phyloP scores from a whole-genome alignment of 2,329 filamentous ascomycete genomes.

The Coleophoma crateriformis region DNA sequence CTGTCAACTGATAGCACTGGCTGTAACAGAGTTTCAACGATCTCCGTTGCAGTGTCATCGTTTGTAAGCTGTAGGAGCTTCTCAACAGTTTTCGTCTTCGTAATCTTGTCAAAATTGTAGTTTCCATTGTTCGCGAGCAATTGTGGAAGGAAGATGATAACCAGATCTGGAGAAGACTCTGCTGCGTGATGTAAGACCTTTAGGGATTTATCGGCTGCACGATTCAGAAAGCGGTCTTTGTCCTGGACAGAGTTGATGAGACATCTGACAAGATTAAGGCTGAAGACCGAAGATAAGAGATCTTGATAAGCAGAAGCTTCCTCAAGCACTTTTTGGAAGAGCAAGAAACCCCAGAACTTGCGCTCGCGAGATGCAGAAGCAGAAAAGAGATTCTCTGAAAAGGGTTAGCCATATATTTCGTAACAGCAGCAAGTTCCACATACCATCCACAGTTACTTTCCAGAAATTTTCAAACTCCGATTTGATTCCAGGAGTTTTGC shows the following conservation, averaged over 20 bases:
- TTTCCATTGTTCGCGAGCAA: constrained; percentile 66
- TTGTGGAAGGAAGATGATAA: constrained; percentile 55
- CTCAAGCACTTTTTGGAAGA: constrained; percentile 72
- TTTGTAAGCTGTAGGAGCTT: constrained; percentile 31
- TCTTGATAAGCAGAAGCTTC: constrained; percentile 40
- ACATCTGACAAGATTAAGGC: constrained; percentile 75
- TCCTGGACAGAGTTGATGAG: constrained; percentile 78
- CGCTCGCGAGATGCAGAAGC: constrained; percentile 77
- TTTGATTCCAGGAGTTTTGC: constrained; percentile 21
- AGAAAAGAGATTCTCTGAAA: constrained; percentile 73
- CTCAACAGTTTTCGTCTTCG: constrained; percentile 80
- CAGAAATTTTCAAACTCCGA: constrained; percentile 70
- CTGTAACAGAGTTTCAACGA: constrained; percentile 42
- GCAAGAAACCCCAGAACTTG: constrained; percentile 86
- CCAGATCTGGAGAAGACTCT: constrained; percentile 52
- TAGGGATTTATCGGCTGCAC: constrained; percentile 71
- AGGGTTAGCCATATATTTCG: constrained; percentile 6
- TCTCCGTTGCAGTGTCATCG: constrained; percentile 21
- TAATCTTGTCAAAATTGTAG: constrained; percentile 79
- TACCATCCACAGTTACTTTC: constrained; percentile 80
- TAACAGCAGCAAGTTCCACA: constrained; percentile 27
- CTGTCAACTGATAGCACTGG: constrained; percentile 32
- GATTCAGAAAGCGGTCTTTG: constrained; percentile 73
- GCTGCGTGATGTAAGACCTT: constrained; percentile 63
- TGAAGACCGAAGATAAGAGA: constrained; percentile 62